Base-by-base conservation (phyloP, 768 basidiomycete genomes). In the Favolaschia claudopus region DNA sequence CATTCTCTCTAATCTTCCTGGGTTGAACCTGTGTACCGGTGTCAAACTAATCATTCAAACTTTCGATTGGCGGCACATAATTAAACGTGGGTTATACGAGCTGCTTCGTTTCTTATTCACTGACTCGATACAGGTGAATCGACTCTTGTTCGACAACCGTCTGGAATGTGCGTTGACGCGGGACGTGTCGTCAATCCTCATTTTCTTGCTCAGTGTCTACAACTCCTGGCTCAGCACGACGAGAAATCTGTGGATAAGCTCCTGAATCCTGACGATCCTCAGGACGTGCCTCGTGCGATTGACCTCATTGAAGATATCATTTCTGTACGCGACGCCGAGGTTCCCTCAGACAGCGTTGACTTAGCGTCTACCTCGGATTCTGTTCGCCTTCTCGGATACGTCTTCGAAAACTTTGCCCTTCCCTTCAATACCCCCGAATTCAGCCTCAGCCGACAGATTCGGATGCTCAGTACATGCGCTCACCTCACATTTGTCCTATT, bases 221-320 rank as follows among this genome's bases (percentile, higher is more conserved):
- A 67, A 27, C 49, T 53, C 17, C 59, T 72, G 5, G 58, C 58
- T 5, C 55, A 59, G 28, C 39, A 58, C 8, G 37, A 29, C 15
- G n/a, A 15, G 14, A 17, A 66, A 24, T 24, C 32, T 20, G 57
- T 70, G 0, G 46, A 67, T 25, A 54, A 38, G 51, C 65, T 75
- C 27, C 64, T 74, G 8, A 66, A 67, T 45, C 73, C 71, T 0
- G 68, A 67, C 28, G 71, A 71, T 54, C 46, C 62, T 20, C 74
- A 75, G 50, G 66, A 75, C 55, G 74, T 75, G 15, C 73, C 74
- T 4, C 52, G 61, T 29, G 70, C 73, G 0, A 64, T 72, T 19
- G 63, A 72, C 28, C 69, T 75, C 9, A 12, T 47, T 13, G 45
- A 47, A 5, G 45, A 47, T 7, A 19, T 47, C 2, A 12, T 47